A percentile compares a stretch with the other conserved stretches of the same genome.
Evolutionary conservation across 768 basidiomycete genomes (phyloP).

Genomic region (Porphyrellus cyaneotinctus): DNA sequence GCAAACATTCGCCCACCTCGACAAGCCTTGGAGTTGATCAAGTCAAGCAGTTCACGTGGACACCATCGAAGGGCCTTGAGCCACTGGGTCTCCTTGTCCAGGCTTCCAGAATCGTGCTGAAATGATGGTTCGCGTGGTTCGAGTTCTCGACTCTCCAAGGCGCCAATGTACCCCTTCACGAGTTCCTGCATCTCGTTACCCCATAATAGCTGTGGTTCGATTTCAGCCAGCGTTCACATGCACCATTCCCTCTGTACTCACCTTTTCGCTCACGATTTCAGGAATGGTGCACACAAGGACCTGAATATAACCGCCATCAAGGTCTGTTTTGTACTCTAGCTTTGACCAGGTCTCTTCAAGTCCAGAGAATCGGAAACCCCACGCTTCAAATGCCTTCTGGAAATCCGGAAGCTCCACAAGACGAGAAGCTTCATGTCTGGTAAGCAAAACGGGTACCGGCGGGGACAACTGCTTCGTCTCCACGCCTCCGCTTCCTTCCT

Average conservation of each 20-base stretch:
- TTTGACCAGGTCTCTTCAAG: constrained; percentile 24
- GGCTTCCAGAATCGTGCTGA: constrained; percentile 6
- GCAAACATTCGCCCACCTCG: constrained; percentile 55
- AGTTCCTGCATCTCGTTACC: constrained; percentile 73
- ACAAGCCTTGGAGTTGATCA: constrained; percentile 95
- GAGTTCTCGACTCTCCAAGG: constrained; percentile 48
- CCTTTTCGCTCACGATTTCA: constrained; percentile 67
- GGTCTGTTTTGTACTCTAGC: constrained; percentile 15
- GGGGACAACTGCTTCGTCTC: constrained; percentile 45
- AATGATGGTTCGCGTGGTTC: constrained; percentile 16
- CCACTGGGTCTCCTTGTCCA: constrained; percentile 44
- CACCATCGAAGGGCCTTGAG: constrained; percentile 73
- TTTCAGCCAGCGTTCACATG: constrained; percentile 8
- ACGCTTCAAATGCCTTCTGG: constrained; percentile 51
- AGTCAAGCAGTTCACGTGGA: constrained; percentile 75
- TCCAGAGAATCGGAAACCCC: constrained; percentile 64
- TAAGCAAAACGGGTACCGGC: constrained; percentile 59
- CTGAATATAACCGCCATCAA: constrained; percentile 51
- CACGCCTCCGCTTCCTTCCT: constrained; percentile 35
- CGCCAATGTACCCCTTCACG: constrained; percentile 66
- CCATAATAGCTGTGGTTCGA: constrained; percentile 47
- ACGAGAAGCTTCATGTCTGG: constrained; percentile 55
- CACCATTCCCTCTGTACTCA: constrained; percentile 20
- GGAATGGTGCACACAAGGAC: constrained; percentile 62
- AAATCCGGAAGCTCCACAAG: constrained; percentile 41